Evolutionary conservation across 306 rosid genomes (phyloP), one percentile per base, ranked within the genome.

Genomic region (Vigna radiata): DNA sequence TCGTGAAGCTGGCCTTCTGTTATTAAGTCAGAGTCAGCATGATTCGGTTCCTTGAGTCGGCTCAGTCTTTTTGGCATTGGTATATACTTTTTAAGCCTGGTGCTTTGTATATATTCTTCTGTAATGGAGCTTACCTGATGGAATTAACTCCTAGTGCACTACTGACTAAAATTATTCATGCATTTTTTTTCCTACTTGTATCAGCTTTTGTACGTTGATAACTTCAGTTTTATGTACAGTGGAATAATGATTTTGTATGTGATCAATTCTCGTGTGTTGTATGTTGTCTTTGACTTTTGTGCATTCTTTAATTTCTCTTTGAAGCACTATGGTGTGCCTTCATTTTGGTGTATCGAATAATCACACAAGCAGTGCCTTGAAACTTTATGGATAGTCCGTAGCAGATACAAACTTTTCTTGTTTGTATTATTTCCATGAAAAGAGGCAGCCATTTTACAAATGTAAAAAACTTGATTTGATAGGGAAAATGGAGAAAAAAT

Each of bases 111-210:
- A 29, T 33, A n/a, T n/a, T 31, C 15, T 56, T 31, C 54, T 13
- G 52, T 18, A 16, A 23, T 27, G 27, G 44, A 36, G n/a, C 71
- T 52, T 59, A 18, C 52, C 54, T 36, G 77, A 36, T 41, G 15
- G 29, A 70, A 18, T 50, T 43, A 16, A 88, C 82, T 89, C 88
- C 44, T 7, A 39, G 72, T 85, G 12, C 53, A 29, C 55, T 33
- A 43, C 68, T 41, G 11, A 59, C 12, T 56, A 49, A 37, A 36
- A 15, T 56, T 39, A 39, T 15, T 21, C 16, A 8, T 19, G 23
- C 43, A 0, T 14, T 27, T 36, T 14, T 67, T 14, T 7, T 6
- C 4, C 4, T 37, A 46, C 2, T 60, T 60, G 54, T 50, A 14
- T 70, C 15, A 27, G 66, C 47, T 61, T 23, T 41, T 56, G 23